phyloP scores from a whole-genome alignment of 441 rosid species.

The Mallotus repandus region DNA sequence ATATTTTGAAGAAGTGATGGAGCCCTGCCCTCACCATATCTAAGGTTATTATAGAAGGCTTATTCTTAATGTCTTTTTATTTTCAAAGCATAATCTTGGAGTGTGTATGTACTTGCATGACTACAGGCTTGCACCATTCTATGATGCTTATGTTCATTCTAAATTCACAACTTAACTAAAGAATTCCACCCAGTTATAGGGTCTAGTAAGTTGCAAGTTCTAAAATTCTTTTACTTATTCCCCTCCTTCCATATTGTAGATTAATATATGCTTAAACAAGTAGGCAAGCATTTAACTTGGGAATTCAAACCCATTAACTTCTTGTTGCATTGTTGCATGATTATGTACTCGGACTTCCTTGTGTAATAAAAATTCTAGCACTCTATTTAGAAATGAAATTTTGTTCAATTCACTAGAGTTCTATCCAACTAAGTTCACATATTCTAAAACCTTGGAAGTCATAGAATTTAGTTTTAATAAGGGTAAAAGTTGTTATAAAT shows the following conservation, averaged over 20 bases:
- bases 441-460: too few relatives aligned
- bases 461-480: too few relatives aligned
- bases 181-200: too few relatives aligned
- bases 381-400: too few relatives aligned
- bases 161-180: too few relatives aligned
- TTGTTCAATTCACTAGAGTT: neutral
- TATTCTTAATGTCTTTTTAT: too few relatives aligned
- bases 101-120: too few relatives aligned
- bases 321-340: neutral
- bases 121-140: too few relatives aligned
- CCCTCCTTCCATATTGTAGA: neutral
- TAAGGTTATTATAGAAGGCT: conserved; percentile 44
- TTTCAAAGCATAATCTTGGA: too few relatives aligned
- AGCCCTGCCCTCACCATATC: conserved; percentile 90
- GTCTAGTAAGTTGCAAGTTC: too few relatives aligned
- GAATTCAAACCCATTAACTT: neutral
- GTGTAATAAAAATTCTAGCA: neutral
- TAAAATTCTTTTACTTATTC: neutral
- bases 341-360: neutral
- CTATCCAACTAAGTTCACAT: neutral
- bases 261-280: neutral
- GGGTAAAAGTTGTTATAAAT: too few relatives aligned
- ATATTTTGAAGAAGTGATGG: conserved; percentile 90
- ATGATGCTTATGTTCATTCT: too few relatives aligned
- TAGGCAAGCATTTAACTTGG: neutral